Evolutionary conservation across 2,329 filamentous ascomycete genomes (phyloP).

Genomic region (Aphanocladium album): DNA sequence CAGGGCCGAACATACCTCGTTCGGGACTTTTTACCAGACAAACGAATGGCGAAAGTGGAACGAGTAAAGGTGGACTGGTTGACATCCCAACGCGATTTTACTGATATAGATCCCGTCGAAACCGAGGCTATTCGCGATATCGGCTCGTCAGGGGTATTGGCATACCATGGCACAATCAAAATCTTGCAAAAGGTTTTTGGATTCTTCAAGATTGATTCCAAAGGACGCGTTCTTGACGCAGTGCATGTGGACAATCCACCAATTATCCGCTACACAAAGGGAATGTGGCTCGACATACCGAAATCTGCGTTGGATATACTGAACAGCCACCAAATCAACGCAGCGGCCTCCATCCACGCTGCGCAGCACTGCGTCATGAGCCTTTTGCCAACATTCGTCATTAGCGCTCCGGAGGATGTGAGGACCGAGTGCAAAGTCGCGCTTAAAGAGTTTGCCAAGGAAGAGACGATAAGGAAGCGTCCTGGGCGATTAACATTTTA

Average conservation of each 20-base stretch:
- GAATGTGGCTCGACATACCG: slow-evolving; percentile 94
- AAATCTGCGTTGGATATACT: slow-evolving; percentile 74
- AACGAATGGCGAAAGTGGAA: slow-evolving; percentile 79
- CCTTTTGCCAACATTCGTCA: slow-evolving; percentile 84
- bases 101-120: slow-evolving; percentile 88
- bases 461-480: slow-evolving; percentile 67
- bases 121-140: slow-evolving; percentile 82
- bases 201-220: slow-evolving; percentile 94
- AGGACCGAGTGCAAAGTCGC: slow-evolving; percentile 90
- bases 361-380: slow-evolving; percentile 88
- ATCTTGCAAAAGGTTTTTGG: slow-evolving; percentile 89
- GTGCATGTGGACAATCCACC: slow-evolving; percentile 91
- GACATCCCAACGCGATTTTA: slow-evolving; percentile 87
- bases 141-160: slow-evolving; percentile 54
- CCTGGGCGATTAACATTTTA: slow-evolving; percentile 91
- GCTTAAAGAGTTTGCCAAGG: slow-evolving; percentile 77
- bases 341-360: slow-evolving; percentile 87
- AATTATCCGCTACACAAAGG: slow-evolving; percentile 77
- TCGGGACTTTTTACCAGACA: slow-evolving; percentile 77
- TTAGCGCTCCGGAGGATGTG: slow-evolving; percentile 85
- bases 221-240: slow-evolving; percentile 79
- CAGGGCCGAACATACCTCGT: slow-evolving; percentile 93
- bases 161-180: slow-evolving; percentile 81
- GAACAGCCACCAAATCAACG: slow-evolving; percentile 64
- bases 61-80: slow-evolving; percentile 92